Conservation (phyloP, 2,329 filamentous ascomycete species). For the Calonectria leucothoes region DNA sequence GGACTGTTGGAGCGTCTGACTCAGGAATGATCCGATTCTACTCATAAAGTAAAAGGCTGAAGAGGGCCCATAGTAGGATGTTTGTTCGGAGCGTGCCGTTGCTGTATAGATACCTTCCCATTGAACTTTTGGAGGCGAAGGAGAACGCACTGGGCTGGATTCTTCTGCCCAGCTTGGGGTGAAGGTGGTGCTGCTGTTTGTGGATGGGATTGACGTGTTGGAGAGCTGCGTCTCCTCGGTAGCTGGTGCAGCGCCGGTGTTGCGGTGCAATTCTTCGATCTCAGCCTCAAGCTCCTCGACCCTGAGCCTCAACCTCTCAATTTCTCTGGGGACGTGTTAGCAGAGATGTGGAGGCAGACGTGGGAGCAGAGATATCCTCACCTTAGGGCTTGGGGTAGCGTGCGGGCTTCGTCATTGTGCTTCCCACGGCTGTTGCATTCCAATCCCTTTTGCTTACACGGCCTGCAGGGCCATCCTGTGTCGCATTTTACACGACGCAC, state of each 20-base stretch:
- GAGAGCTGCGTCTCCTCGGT: constrained; percentile 35
- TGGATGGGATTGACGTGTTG: background rate
- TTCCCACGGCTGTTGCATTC: constrained; percentile 25
- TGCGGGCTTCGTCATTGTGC: constrained; percentile 25
- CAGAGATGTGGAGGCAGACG: background rate
- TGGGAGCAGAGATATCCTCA: background rate
- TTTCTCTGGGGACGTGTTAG: constrained; percentile 38
- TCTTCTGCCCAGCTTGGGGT: background rate
- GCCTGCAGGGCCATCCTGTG: constrained; percentile 29
- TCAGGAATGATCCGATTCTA: constrained; percentile 53
- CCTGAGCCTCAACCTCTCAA: constrained; percentile 47
- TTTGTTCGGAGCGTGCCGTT: constrained; percentile 49
- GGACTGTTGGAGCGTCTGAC: constrained; percentile 44
- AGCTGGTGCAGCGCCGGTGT: background rate
- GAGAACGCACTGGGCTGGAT: constrained; percentile 11
- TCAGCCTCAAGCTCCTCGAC: constrained; percentile 46
- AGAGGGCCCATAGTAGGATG: constrained; percentile 56
- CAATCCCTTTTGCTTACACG: constrained; percentile 26
- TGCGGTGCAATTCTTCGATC: background rate
- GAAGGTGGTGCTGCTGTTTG: background rate
- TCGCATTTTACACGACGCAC: constrained; percentile 37
- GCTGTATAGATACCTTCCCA: constrained; percentile 49
- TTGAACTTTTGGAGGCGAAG: constrained; percentile 25
- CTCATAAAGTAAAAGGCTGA: constrained; percentile 59
- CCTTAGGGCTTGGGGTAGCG: constrained; percentile 29